Evolutionary conservation across 257 asterid species (phyloP).

Genomic region (Petrea volubilis): DNA sequence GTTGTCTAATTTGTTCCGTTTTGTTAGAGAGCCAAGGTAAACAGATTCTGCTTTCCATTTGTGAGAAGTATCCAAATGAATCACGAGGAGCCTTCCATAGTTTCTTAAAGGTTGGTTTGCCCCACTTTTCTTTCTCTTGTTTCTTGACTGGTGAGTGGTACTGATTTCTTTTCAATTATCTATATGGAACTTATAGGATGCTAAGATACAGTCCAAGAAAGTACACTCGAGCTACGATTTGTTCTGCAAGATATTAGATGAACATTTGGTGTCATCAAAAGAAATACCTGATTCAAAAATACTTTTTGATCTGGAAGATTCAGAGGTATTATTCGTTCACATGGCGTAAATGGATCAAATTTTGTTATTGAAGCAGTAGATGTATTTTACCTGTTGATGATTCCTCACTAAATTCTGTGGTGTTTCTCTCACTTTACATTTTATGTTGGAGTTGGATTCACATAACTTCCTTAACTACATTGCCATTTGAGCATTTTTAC

Average conservation of each 20-base stretch:
- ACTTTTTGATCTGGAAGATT: slow-evolving; percentile 78
- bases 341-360: background rate
- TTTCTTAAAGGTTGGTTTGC: slow-evolving; percentile 59
- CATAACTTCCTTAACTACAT: slow-evolving; percentile 2
- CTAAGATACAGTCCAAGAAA: slow-evolving; percentile 50
- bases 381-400: background rate
- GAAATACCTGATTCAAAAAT: slow-evolving; percentile 58
- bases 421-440: background rate
- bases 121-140: background rate
- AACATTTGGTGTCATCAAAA: slow-evolving; percentile 47
- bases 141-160: slow-evolving; percentile 2
- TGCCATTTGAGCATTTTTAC: slow-evolving; percentile 17
- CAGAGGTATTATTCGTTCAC: slow-evolving; percentile 55
- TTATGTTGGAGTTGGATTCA: background rate
- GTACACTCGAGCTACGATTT: slow-evolving; percentile 53
- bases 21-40: slow-evolving; percentile 51
- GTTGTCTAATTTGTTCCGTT: slow-evolving; percentile 13
- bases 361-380: background rate
- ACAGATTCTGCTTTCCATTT: slow-evolving; percentile 55
- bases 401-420: background rate
- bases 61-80: slow-evolving; percentile 75
- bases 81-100: slow-evolving; percentile 55
- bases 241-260: slow-evolving; percentile 62
- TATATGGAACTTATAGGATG: slow-evolving; percentile 34
- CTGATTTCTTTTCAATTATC: background rate